Base-by-base conservation (phyloP, 2,329 filamentous ascomycete species). In the Cladosporium cucumerinum region DNA sequence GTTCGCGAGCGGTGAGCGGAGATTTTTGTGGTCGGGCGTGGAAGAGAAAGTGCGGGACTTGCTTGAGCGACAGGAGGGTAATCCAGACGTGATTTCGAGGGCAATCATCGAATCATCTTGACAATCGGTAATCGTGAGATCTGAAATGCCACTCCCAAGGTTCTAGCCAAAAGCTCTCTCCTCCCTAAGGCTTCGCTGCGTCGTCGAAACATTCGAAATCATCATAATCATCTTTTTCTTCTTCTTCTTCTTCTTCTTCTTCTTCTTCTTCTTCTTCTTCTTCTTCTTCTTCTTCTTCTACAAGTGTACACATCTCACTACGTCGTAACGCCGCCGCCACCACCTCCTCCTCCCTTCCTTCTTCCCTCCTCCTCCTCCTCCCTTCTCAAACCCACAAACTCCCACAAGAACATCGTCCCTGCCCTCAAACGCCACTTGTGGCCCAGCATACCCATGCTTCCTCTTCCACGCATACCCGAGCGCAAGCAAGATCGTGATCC, bases 401-500 rank as follows among this genome's bases (percentile, higher is more conserved):
- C 72, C 72, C 21, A 66, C 67, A 59, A 71, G 57, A 18, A 74
- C 67, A 65, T 73, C 69, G 59, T 74, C 69, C 14, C 66, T 63
- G 1, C 67, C 72, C 43, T 72, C 66, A 64, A 72, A 66, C 1
- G 68, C 66, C 14, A 71, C 72, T 25, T 71, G 67, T 3, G 78
- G 78, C 1, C 79, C 79, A 16, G 72, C 69, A 70, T 80, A 81
- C 8, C 78, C 78, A 58, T 72, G 70, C 12, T 69, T 72, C 39
- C 74, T 69, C 62, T 79, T 79, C 68, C 72, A 78, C 3, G 75
- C 51, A 67, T 77, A 84, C 81, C 82, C 85, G 1, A 77, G 67
- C 0, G 74, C 77, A 1, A 85, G 77, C 46, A 86, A 78, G 12
- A 84, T 75, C 0, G 82, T 83, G 66, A 85, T 73, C 1, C 82